Conservation (phyloP, 495 filamentous ascomycete species). For the Xylaria acuta region DNA sequence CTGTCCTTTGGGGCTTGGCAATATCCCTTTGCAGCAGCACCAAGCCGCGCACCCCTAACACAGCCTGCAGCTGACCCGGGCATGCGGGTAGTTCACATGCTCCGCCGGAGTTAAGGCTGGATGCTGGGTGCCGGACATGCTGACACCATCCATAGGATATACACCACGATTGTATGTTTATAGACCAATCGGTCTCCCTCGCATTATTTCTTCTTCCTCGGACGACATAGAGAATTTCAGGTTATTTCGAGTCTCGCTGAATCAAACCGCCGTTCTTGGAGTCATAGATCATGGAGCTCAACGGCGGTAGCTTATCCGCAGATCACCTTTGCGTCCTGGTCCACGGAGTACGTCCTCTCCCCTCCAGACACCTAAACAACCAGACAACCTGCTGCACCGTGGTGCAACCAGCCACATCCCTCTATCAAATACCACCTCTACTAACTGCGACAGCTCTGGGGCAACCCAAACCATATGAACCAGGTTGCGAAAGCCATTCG, state of each 20-base stretch:
- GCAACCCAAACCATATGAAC: slow-evolving; percentile 83
- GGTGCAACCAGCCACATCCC: slow-evolving; percentile 19
- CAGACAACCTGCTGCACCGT: too few species aligned
- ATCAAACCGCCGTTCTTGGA: background rate
- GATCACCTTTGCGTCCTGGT: slow-evolving; percentile 93
- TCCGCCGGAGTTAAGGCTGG: slow-evolving; percentile 21
- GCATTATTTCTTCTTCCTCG: background rate
- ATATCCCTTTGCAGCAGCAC: background rate
- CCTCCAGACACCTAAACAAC: background rate
- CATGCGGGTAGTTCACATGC: slow-evolving; percentile 14
- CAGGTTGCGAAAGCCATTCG: slow-evolving; percentile 72
- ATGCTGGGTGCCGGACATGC: background rate
- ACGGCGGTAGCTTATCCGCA: slow-evolving; percentile 46
- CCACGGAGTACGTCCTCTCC: slow-evolving; percentile 72
- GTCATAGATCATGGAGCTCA: slow-evolving; percentile 40
- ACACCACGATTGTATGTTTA: background rate
- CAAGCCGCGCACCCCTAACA: background rate
- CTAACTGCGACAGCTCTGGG: slow-evolving; percentile 74
- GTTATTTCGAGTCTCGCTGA: background rate
- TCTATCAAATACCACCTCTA: slow-evolving; percentile 1
- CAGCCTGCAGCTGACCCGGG: slow-evolving; percentile 11
- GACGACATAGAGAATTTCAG: background rate
- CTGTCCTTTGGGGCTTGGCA: background rate
- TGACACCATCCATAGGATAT: background rate
- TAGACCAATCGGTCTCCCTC: background rate